Evolutionary conservation across 2,329 filamentous ascomycete species (phyloP).

Genomic region (Ascochyta lentis): DNA sequence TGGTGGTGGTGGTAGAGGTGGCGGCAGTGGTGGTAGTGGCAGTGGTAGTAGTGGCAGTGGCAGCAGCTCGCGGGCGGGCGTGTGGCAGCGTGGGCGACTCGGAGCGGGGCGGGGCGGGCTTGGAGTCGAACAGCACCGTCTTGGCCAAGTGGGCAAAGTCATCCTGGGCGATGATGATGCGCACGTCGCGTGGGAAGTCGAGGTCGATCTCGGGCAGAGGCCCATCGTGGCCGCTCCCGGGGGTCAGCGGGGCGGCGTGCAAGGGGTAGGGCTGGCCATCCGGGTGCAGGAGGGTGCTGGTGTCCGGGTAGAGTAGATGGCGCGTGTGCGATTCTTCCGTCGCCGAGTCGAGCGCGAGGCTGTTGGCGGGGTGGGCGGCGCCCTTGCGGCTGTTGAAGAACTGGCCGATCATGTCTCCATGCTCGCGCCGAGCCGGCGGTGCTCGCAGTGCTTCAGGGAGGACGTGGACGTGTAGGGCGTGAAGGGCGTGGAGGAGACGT

Average conservation of each 20-base stretch:
- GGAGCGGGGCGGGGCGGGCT: conserved; percentile 42
- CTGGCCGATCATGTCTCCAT: conserved; percentile 48
- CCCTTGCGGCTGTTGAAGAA: conserved; percentile 49
- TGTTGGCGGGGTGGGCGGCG: conserved; percentile 18
- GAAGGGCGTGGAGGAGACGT: too few relatives aligned
- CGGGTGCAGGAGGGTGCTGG: conserved; percentile 43
- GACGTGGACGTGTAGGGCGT: not conserved
- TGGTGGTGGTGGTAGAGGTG: conserved; percentile 28
- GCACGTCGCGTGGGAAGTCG: conserved; percentile 50
- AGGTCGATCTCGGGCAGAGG: conserved; percentile 51
- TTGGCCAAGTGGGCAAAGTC: conserved; percentile 45
- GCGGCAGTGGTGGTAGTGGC: conserved; percentile 16
- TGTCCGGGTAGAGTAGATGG: conserved; percentile 51
- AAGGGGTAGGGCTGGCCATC: conserved; percentile 48
- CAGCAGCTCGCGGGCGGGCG: conserved; percentile 36
- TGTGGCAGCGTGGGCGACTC: conserved; percentile 32
- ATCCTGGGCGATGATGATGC: conserved; percentile 54
- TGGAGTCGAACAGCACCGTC: conserved; percentile 53
- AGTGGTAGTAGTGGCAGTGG: conserved; percentile 15
- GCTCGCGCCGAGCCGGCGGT: not conserved
- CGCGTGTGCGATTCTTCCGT: conserved; percentile 52
- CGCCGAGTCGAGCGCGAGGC: conserved; percentile 43
- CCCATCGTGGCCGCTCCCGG: conserved; percentile 44
- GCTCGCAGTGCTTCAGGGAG: conserved; percentile 15
- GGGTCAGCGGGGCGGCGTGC: conserved; percentile 36